A percentile compares a stretch with the other conserved stretches of the same genome.
Conservation (phyloP, 2,329 filamentous ascomycete genomes). For the Pleomassaria siparia region DNA sequence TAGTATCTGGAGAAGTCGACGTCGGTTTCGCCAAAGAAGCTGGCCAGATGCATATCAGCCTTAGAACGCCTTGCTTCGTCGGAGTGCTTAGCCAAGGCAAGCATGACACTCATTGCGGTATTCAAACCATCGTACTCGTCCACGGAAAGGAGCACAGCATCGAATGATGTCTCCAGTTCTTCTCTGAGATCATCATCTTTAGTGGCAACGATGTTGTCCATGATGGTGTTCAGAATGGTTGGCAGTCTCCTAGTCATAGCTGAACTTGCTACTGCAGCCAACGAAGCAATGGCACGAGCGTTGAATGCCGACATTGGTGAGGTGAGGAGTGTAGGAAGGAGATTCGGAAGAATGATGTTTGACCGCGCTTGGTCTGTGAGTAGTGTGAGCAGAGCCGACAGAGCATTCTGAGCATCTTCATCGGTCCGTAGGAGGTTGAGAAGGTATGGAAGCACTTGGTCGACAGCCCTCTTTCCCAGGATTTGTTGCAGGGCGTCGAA, state of each 20-base stretch:
- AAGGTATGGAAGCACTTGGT: conserved; percentile 91
- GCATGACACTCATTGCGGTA: conserved; percentile 90
- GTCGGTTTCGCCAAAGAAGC: conserved; percentile 78
- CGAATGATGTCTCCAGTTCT: conserved; percentile 80
- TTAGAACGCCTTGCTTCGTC: conserved; percentile 81
- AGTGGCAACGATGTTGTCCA: conserved; percentile 84
- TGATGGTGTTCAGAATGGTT: conserved; percentile 86
- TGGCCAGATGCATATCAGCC: conserved; percentile 77
- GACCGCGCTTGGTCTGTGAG: conserved; percentile 91
- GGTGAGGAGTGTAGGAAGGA: conserved; percentile 88
- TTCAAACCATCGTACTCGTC: conserved; percentile 97
- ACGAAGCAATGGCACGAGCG: conserved; percentile 85
- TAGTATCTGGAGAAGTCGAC: conserved; percentile 96
- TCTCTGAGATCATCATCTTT: conserved; percentile 71
- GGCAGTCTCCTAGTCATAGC: conserved; percentile 90
- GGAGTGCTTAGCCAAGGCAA: conserved; percentile 85
- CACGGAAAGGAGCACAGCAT: conserved; percentile 86
- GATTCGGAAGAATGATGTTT: conserved; percentile 94
- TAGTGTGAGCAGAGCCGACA: conserved; percentile 88
- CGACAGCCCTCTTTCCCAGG: conserved; percentile 89
- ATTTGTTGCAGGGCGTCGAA: conserved; percentile 95
- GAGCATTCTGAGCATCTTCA: conserved; percentile 84
- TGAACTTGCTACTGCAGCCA: conserved; percentile 86
- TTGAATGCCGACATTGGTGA: conserved; percentile 94
- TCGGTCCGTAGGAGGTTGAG: conserved; percentile 86